These are phyloP conservation scores for Hyphopichia khmerensis DNA, from an alignment of 1,139 yeast species.

Conservation along the genomic window DNA sequence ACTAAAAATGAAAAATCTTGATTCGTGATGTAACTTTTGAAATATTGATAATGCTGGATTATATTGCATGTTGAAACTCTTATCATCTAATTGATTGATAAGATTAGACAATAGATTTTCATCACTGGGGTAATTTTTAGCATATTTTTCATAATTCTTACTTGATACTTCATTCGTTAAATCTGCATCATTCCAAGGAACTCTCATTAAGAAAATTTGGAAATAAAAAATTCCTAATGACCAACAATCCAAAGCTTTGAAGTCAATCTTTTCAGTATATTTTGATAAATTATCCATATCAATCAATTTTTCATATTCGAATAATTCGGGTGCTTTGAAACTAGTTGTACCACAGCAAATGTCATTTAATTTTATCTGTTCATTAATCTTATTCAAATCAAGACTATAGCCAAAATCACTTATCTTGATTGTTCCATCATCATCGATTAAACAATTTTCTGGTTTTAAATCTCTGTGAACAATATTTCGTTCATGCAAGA, in stretches of 20 bases:
- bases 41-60: constrained; percentile 38
- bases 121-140: constrained; percentile 19
- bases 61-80: constrained; percentile 9
- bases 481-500: constrained; percentile 41
- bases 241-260: constrained; percentile 48
- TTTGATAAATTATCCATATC: constrained; percentile 6
- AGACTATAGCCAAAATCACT: constrained; percentile 56
- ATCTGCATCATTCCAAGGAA: constrained; percentile 49
- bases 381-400: constrained; percentile 21
- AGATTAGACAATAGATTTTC: constrained; percentile 16
- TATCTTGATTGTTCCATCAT: constrained; percentile 43
- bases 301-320: constrained; percentile 22
- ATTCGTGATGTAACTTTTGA: constrained; percentile 39
- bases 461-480: constrained; percentile 59
- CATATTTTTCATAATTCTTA: constrained; percentile 19
- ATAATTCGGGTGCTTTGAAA: constrained; percentile 57
- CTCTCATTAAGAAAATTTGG: constrained; percentile 41
- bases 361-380: constrained; percentile 16
- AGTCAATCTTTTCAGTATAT: constrained; percentile 14
- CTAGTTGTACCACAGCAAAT: constrained; percentile 50
- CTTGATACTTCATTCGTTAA: constrained; percentile 7
- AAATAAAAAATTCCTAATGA: constrained; percentile 51
- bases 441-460: constrained; percentile 50
- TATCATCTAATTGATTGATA: constrained; percentile 24
- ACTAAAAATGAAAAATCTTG: constrained; percentile 31